Conservation (phyloP, 2,329 filamentous ascomycete genomes). For the Juglanconis juglandina region DNA sequence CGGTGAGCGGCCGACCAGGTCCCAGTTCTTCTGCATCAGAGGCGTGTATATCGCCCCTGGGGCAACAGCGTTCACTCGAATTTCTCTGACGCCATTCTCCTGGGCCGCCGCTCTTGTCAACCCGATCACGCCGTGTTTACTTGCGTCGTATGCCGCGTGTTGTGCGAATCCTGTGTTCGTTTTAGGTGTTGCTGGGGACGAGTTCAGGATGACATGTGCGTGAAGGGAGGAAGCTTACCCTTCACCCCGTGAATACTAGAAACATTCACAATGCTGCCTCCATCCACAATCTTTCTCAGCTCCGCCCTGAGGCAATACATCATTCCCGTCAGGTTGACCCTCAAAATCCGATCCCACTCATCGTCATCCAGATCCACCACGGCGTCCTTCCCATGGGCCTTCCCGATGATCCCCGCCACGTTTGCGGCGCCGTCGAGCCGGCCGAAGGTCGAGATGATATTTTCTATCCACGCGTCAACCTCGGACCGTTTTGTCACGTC, state of each 20-base stretch:
- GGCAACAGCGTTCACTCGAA: conserved; percentile 45
- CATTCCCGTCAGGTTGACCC: conserved; percentile 47
- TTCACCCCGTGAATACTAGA: conserved; percentile 48
- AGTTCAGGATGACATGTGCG: background rate
- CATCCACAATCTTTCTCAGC: conserved; percentile 41
- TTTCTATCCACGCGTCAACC: conserved; percentile 49
- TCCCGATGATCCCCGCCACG: conserved; percentile 48
- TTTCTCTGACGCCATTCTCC: conserved; percentile 39
- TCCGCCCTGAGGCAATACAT: conserved; percentile 49
- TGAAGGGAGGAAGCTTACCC: conserved; percentile 20
- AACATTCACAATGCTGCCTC: conserved; percentile 58
- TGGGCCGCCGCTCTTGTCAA: conserved; percentile 34
- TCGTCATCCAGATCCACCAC: conserved; percentile 43
- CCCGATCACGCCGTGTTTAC: conserved; percentile 37
- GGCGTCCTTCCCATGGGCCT: conserved; percentile 36
- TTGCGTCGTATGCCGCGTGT: conserved; percentile 36
- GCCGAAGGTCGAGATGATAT: conserved; percentile 46
- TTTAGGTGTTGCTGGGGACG: background rate
- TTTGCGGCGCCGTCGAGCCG: conserved; percentile 54
- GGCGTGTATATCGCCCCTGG: conserved; percentile 49
- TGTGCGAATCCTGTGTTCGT: conserved; percentile 34
- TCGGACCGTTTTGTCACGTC: conserved; percentile 45
- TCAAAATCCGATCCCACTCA: conserved; percentile 47
- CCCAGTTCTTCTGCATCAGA: conserved; percentile 43
- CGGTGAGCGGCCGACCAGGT: conserved; percentile 30